Percentiles rank a stretch among this genome's conserved stretches.
Evolutionary conservation across 805 yeast species (phyloP).

Genomic region (Candida railenensis): DNA sequence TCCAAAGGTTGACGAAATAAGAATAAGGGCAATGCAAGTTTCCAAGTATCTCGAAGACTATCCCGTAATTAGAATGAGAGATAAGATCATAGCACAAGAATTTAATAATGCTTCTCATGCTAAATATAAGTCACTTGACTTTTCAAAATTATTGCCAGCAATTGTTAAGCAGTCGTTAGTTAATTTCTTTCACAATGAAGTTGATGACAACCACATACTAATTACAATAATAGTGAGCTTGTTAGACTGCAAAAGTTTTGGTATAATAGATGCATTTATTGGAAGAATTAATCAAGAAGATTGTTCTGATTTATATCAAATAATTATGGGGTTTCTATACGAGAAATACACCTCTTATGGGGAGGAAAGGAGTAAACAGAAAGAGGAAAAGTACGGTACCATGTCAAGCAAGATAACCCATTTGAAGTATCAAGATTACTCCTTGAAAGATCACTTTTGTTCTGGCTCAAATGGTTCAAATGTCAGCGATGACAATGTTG

Average conservation of each 20-base stretch:
- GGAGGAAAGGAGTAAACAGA: conserved; percentile 7
- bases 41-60: not conserved
- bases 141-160: not conserved
- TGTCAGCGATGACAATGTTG: not conserved
- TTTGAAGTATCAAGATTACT: not conserved
- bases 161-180: not conserved
- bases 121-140: not conserved
- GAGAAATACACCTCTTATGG: conserved; percentile 12
- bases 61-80: not conserved
- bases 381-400: conserved; percentile 10
- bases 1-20: conserved; percentile 7
- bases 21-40: conserved; percentile 16
- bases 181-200: conserved; percentile 16
- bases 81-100: not conserved
- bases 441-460: not conserved
- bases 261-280: conserved; percentile 7
- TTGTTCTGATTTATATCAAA: conserved; percentile 8
- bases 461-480: not conserved
- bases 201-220: conserved; percentile 10
- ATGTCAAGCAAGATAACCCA: conserved; percentile 6
- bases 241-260: conserved; percentile 2
- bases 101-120: not conserved
- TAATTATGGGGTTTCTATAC: conserved; percentile 15
- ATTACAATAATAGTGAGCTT: conserved; percentile 9
- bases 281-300: not conserved